Evolutionary conservation across 257 asterid species (phyloP).

Genomic region (Petunia secreta): DNA sequence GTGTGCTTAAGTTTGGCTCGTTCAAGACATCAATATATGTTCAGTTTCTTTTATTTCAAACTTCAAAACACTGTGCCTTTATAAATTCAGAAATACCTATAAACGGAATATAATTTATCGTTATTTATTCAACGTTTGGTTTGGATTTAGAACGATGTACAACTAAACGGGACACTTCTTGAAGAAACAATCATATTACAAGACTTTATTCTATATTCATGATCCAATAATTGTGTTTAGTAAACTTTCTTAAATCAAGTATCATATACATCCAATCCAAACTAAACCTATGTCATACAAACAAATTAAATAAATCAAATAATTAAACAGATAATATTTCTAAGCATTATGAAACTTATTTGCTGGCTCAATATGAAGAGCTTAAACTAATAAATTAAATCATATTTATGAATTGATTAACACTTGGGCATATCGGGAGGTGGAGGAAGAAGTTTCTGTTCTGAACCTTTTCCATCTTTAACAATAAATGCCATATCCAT

Average conservation of each 20-base stretch:
- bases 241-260: background rate
- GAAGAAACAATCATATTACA: background rate
- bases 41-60: no score
- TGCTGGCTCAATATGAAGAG: background rate
- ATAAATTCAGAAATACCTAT: no score
- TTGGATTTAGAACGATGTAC: no score
- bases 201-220: background rate
- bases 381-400: background rate
- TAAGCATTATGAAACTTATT: background rate
- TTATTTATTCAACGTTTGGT: no score
- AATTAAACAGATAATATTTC: background rate
- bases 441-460: conserved; percentile 49
- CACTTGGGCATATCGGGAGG: conserved; percentile 54
- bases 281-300: background rate
- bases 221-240: background rate
- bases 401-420: conserved; percentile 12
- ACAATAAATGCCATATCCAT: conserved; percentile 60
- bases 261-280: background rate
- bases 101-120: no score
- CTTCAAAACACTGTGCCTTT: no score
- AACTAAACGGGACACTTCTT: no score
- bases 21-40: no score
- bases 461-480: conserved; percentile 37
- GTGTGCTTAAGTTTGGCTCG: no score
- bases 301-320: background rate